These are phyloP conservation scores for Fusarium compactum DNA, from an alignment of 2,329 filamentous ascomycete genomes.

Conservation along the genomic window DNA sequence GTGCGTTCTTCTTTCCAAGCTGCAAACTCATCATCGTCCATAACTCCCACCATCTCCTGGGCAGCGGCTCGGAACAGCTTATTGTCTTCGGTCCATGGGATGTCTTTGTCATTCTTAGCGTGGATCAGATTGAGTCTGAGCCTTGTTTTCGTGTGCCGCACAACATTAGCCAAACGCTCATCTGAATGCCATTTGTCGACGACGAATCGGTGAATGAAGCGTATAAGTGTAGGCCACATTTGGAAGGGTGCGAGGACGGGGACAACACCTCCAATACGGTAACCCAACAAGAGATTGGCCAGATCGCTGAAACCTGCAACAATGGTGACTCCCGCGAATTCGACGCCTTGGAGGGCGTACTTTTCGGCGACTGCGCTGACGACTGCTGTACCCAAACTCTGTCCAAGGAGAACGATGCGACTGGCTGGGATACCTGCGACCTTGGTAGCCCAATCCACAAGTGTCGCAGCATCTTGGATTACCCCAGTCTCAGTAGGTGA, in stretches of 20 bases:
- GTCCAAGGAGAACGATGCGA: conserved; percentile 84
- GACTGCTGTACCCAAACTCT: conserved; percentile 90
- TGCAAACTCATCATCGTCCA: conserved; percentile 55
- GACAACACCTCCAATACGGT: conserved; percentile 81
- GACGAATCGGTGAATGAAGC: conserved; percentile 71
- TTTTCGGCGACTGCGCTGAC: conserved; percentile 79
- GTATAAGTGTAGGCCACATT: conserved; percentile 72
- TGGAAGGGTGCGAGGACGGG: conserved; percentile 83
- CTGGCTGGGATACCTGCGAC: conserved; percentile 73
- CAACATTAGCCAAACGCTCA: conserved; percentile 70
- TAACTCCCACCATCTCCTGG: conserved; percentile 59
- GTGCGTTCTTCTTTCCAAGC: conserved; percentile 62
- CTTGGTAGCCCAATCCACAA: conserved; percentile 78
- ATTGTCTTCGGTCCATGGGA: conserved; percentile 78
- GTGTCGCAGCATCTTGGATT: conserved; percentile 79
- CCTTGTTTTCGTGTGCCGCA: conserved; percentile 62
- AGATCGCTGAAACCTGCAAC: conserved; percentile 84
- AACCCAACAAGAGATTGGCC: conserved; percentile 78
- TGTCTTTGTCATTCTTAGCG: conserved; percentile 83
- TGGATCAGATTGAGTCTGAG: conserved; percentile 81
- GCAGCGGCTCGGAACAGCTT: conserved; percentile 71
- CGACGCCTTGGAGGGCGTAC: conserved; percentile 69
- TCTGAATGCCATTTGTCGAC: conserved; percentile 86
- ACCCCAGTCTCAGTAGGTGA: conserved; percentile 82
- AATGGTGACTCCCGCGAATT: conserved; percentile 84